Base-by-base conservation (phyloP, 768 basidiomycete genomes). In the Boletus tomentosulus region DNA sequence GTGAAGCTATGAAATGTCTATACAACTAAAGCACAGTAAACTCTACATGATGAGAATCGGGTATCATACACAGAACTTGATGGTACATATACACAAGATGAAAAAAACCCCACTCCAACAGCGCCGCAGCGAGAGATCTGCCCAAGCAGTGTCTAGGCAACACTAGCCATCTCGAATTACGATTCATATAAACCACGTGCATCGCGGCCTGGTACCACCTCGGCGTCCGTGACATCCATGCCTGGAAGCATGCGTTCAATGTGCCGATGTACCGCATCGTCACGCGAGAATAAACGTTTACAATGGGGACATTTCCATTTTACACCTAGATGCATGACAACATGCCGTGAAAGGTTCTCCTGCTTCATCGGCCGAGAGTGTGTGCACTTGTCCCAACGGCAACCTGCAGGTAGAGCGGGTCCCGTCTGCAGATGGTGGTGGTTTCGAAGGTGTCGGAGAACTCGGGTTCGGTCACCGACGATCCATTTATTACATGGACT, bases 201-300 rank as follows among this genome's bases (percentile, higher is more conserved):
- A 3, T 55, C 55, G 8, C 38, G 43, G 11, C 56, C 61, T 34
- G 59, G 61, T 7, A 66, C 30, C 22, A 68, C 66, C 33, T 66
- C 68, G 3, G 56, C 59, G 13, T 62, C 66, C 41, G 57, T 54
- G 33, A 54, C 58, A 27, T 62, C 55, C 61, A 58, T 59, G n/a
- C 56, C 59, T 19, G 60, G 59, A 22, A 25, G 44, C 60, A 67
- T 61, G 48, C 67, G 67, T 55, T 69, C 65, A 24, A 71, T 58
- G 48, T 69, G 68, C 6, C 68, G 63, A 46, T 62, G 61, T 39
- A 69, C 63, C 34, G 68, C 69, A 55, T 69, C 68, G 15, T 71
- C 69, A 55, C 68, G 68, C 48, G 68, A 69, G 22, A 71, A 62
- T 51, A 55, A 53, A 37, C 47, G 57, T 19, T 45, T 49, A 25